Evolutionary conservation across 2,329 filamentous ascomycete genomes (phyloP), one percentile per base, ranked within the genome.

Genomic region (Graphilbum fragrans): DNA sequence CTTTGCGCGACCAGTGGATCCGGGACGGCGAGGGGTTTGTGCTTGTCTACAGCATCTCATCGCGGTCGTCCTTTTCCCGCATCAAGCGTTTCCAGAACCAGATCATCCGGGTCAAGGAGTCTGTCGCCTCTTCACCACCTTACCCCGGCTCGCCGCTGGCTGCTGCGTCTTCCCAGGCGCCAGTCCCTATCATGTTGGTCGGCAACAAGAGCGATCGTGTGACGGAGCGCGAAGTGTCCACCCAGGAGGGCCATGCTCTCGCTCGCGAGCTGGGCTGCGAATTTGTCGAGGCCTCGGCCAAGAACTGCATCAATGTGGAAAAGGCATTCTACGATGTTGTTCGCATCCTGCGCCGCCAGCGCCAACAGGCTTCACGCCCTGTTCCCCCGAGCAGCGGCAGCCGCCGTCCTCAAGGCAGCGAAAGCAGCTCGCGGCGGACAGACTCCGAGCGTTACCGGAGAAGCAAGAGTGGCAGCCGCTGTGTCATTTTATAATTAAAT

Each of bases 261-360:
- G 90, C 92, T 42, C 83, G 88, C 54, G 86, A 95, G 55, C 69
- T 98, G 32, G 86, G 86, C 48, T 96, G 92, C 64, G 88, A 95
- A 53, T 96, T 96, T 54, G 87, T 95, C 52, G 90, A 96, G 62
- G 88, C 90, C 2, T 95, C 88, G 7, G 90, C 90, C 29, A 95
- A 95, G 68, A 95, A 94, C 60, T 94, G 88, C 65, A 87, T 95
- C 69, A 95, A 96, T 55, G 90, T 95, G 41, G 92, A 94, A 62
- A 96, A 94, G 70, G 90, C 87, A 25, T 96, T 98, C 58, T 96
- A 94, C 63, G 92, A 98, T 57, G 92, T 98, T 8, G 92, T 96
- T 41, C 72, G 92, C 51, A 85, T 92, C 60, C 69, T 98, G 50
- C 80, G 92, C 52, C 78, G 84, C 42, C 57, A 62, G 51, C 53